Percentiles rank a stretch among this genome's conserved stretches.
Evolutionary conservation across 2,329 filamentous ascomycete genomes (phyloP).

Genomic region (Fusarium brevicatenulatum): DNA sequence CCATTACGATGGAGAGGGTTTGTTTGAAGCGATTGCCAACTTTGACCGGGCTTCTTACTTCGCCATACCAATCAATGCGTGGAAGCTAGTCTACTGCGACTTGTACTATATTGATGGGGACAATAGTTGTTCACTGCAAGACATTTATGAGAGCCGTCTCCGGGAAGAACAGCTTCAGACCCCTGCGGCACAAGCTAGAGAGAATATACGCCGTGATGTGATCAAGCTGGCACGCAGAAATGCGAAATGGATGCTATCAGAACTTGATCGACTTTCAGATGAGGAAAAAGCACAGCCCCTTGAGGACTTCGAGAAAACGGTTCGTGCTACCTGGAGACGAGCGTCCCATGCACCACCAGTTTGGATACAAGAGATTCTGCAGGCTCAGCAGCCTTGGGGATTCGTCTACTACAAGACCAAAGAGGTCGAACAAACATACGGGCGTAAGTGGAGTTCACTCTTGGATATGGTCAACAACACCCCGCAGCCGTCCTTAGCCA

Average conservation of each 20-base stretch:
- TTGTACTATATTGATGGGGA: background rate
- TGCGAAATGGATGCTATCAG: background rate
- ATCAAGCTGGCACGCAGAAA: background rate
- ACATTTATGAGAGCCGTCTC: background rate
- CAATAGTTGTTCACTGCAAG: background rate
- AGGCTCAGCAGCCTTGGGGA: background rate
- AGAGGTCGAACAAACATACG: background rate
- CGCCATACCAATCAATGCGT: background rate
- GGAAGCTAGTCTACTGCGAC: background rate
- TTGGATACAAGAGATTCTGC: background rate
- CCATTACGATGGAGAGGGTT: background rate
- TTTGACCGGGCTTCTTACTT: background rate
- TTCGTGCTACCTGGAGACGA: background rate
- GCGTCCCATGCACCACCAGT: background rate
- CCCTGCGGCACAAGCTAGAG: background rate
- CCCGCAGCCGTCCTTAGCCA: background rate
- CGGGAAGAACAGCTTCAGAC: background rate
- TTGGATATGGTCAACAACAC: background rate
- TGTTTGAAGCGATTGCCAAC: background rate
- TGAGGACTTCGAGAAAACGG: background rate
- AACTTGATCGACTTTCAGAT: background rate
- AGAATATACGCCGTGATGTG: background rate
- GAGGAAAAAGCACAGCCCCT: background rate
- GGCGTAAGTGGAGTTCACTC: background rate
- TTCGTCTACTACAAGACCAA: background rate